These are phyloP conservation scores for Colletotrichum karsti DNA, from an alignment of 2,329 filamentous ascomycete genomes.

Conservation along the genomic window DNA sequence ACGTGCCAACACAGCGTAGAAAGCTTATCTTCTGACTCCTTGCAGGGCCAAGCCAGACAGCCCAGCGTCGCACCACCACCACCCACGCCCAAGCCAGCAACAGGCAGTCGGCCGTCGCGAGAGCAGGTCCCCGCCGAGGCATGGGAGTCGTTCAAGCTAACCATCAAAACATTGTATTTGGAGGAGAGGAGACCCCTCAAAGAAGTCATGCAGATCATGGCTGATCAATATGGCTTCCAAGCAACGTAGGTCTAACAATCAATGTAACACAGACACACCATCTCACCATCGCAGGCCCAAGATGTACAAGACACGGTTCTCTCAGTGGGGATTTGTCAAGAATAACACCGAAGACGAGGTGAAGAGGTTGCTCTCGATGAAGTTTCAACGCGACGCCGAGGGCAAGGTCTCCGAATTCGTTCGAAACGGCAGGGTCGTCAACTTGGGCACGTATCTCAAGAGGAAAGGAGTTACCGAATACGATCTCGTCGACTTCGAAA, in stretches of 20 bases:
- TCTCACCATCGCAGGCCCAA: constrained; percentile 49
- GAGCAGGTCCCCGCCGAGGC: constrained; percentile 54
- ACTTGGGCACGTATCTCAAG: constrained; percentile 60
- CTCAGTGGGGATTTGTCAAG: constrained; percentile 64
- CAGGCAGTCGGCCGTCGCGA: constrained; percentile 46
- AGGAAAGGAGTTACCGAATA: constrained; percentile 62
- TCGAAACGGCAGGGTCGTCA: constrained; percentile 60
- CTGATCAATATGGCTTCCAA: constrained; percentile 55
- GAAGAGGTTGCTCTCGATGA: constrained; percentile 58
- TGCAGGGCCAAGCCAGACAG: constrained; percentile 20
- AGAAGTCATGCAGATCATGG: constrained; percentile 61
- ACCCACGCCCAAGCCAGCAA: constrained; percentile 39
- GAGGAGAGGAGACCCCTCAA: constrained; percentile 60
- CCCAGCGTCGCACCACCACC: constrained; percentile 7
- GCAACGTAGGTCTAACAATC: constrained; percentile 50
- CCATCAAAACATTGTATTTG: constrained; percentile 54
- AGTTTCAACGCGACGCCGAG: constrained; percentile 60
- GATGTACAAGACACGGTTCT: constrained; percentile 65
- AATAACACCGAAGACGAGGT: constrained; percentile 64
- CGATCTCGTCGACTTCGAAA: constrained; percentile 56
- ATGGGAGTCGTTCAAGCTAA: constrained; percentile 57
- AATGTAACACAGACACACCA: not conserved
- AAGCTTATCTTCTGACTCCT: constrained; percentile 5
- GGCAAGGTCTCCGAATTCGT: constrained; percentile 63
- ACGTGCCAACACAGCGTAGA: not conserved